Percentiles rank a stretch among this genome's conserved stretches.
Evolutionary conservation across 169 alveolate genomes (phyloP).

Genomic region (Neospora caninum): DNA sequence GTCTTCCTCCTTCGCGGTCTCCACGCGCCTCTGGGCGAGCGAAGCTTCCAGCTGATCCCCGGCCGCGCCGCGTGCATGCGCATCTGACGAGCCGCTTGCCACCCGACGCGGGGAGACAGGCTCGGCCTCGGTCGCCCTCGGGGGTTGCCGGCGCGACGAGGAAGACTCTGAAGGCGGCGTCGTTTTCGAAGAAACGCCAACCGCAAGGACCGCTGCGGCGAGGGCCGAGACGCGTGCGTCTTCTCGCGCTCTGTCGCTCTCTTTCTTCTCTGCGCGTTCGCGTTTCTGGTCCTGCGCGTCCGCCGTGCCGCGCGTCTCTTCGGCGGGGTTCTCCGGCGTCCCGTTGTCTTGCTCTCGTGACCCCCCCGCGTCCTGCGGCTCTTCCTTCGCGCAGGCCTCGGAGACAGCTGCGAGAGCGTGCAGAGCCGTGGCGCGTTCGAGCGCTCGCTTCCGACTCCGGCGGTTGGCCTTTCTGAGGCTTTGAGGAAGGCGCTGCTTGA

Average conservation of each 20-base stretch:
- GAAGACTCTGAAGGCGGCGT: neutral
- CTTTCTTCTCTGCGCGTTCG: neutral
- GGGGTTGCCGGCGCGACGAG: neutral
- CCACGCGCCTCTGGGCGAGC: no score
- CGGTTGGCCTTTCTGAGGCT: neutral
- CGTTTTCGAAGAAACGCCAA: neutral
- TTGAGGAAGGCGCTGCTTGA: neutral
- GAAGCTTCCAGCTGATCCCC: no score
- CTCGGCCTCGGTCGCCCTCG: neutral
- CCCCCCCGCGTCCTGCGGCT: neutral
- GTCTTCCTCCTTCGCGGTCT: no score
- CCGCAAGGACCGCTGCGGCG: neutral
- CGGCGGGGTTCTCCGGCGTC: neutral
- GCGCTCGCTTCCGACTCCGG: neutral
- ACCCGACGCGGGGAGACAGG: no score
- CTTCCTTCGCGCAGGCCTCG: neutral
- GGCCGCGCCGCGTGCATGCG: no score
- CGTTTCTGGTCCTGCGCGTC: neutral
- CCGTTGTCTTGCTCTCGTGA: neutral
- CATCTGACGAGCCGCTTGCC: no score
- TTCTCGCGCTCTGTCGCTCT: neutral
- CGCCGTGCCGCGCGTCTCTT: neutral
- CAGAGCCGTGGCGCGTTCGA: neutral
- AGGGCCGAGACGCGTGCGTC: neutral
- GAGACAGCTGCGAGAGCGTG: neutral